These are phyloP conservation scores for Myriosclerotinia duriaeana DNA, from an alignment of 2,329 filamentous ascomycete species.

Conservation along the genomic window DNA sequence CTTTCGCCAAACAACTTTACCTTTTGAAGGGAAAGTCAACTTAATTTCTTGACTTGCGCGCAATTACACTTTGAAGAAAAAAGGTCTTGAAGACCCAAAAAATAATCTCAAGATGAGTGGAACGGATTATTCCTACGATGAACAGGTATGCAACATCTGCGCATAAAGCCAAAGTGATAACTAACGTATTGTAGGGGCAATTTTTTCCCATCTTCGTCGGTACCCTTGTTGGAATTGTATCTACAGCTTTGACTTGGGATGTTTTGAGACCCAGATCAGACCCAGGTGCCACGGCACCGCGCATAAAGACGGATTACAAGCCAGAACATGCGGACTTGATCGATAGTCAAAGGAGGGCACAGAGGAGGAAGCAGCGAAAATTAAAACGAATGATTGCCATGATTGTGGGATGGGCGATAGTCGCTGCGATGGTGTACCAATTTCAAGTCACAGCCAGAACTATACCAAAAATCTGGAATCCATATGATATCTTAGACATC, in stretches of 20 bases:
- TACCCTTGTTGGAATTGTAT: conserved; percentile 83
- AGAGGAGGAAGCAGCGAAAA: conserved; percentile 86
- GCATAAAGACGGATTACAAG: conserved; percentile 78
- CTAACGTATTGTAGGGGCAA: conserved; percentile 63
- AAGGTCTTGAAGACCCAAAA: conserved; percentile 34
- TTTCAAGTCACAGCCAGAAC: conserved; percentile 75
- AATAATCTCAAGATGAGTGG: conserved; percentile 40
- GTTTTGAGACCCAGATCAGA: conserved; percentile 76
- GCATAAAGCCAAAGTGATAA: conserved; percentile 1
- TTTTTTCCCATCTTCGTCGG: conserved; percentile 99
- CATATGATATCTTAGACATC: conserved; percentile 89
- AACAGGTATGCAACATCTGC: conserved; percentile 59
- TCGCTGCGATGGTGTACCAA: conserved; percentile 89
- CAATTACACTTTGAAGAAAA: conserved; percentile 26
- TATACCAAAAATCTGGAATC: conserved; percentile 84
- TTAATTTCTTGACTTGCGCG: conserved; percentile 28
- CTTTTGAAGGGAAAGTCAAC: background rate
- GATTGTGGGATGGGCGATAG: conserved; percentile 74
- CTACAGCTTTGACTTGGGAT: conserved; percentile 84
- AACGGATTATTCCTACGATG: conserved; percentile 95
- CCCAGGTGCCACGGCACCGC: conserved; percentile 75
- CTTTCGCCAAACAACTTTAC: background rate
- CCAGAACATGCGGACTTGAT: conserved; percentile 83
- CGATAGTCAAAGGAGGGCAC: conserved; percentile 75
- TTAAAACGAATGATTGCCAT: conserved; percentile 80